Conservation (phyloP, 2,329 filamentous ascomycete species). For the Epichloe amarillans region DNA sequence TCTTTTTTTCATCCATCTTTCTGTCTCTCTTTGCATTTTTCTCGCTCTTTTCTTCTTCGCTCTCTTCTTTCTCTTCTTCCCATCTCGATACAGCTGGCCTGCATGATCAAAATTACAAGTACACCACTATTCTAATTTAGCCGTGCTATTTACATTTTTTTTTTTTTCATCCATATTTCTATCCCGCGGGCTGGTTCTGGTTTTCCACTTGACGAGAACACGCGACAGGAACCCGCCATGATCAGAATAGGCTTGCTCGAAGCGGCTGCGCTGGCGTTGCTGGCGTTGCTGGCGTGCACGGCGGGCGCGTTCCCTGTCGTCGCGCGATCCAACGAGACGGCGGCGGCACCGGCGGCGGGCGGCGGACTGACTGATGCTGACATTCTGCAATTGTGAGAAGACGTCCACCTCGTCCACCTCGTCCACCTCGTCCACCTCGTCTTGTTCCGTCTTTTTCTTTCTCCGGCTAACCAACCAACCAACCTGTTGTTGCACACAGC, state of each 20-base stretch:
- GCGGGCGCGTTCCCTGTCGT: constrained; percentile 26
- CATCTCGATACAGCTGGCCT: not conserved
- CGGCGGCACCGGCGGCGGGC: not conserved
- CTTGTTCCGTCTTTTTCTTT: no score
- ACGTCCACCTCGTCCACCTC: no score
- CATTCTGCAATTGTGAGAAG: constrained; percentile 45
- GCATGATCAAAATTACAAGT: not conserved
- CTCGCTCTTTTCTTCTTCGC: not conserved
- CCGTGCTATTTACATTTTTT: no score
- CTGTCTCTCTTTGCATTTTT: not conserved
- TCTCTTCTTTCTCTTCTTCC: not conserved
- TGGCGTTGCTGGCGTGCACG: constrained; percentile 32
- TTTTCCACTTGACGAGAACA: no score
- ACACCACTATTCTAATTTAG: constrained; percentile 2
- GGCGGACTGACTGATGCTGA: not conserved
- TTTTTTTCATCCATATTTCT: no score
- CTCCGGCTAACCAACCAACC: no score
- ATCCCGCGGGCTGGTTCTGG: no score
- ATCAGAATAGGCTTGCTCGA: constrained; percentile 15
- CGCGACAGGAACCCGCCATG: no score
- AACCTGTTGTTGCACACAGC: constrained; percentile 7
- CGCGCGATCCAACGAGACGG: not conserved
- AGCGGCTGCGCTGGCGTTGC: constrained; percentile 28
- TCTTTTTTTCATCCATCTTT: no score
- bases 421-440: no score